phyloP scores from a whole-genome alignment of 768 basidiomycete genomes.

The Rickenella mellea region DNA sequence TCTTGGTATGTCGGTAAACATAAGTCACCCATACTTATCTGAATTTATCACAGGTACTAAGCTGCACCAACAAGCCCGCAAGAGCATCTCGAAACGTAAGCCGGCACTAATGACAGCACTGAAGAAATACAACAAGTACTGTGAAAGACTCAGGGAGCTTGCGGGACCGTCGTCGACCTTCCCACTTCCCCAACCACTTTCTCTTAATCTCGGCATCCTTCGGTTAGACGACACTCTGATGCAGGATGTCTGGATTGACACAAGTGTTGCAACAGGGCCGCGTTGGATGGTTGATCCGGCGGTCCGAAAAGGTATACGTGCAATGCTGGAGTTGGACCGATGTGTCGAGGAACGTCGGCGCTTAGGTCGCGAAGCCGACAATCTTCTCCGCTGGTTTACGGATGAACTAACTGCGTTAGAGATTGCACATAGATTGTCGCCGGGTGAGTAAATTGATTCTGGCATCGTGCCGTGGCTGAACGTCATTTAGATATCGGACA shows the following conservation, averaged over 20 bases:
- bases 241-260: constrained; percentile 28
- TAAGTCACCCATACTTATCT: neutral
- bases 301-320: constrained; percentile 21
- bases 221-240: constrained; percentile 15
- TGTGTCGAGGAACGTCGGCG: constrained; percentile 21
- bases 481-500: constrained; percentile 3
- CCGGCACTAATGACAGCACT: constrained; percentile 21
- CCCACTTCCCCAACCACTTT: constrained; percentile 23
- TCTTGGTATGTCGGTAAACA: constrained; percentile 18
- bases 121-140: constrained; percentile 19
- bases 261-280: constrained; percentile 7
- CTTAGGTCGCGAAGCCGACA: constrained; percentile 20
- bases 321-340: constrained; percentile 17
- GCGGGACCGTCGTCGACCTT: constrained; percentile 16
- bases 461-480: neutral
- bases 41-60: constrained; percentile 18
- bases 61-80: constrained; percentile 21
- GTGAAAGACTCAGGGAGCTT: constrained; percentile 15
- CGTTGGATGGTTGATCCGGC: constrained; percentile 24
- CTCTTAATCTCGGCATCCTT: constrained; percentile 17
- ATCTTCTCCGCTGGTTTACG: constrained; percentile 26
- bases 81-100: constrained; percentile 20
- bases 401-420: constrained; percentile 19
- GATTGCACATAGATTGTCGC: constrained; percentile 5
- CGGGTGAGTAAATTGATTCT: constrained; percentile 6